Evolutionary conservation across 2,329 filamentous ascomycete species (phyloP).

Genomic region (Hypoxylon sp.): DNA sequence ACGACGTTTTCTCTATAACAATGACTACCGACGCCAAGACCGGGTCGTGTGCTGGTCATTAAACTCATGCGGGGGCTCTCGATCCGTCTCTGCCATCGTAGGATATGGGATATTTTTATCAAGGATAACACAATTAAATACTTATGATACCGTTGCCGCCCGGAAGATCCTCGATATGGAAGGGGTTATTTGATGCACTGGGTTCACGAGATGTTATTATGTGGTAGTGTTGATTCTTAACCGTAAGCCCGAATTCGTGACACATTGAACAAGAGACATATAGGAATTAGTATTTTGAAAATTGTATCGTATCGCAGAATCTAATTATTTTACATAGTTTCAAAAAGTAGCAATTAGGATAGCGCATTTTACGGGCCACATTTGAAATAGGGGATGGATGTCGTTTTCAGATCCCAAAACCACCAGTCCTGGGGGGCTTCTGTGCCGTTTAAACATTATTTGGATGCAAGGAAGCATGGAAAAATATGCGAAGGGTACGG

Average conservation of each 20-base stretch:
- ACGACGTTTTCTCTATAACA: conserved; percentile 31
- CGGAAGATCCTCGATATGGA: conserved; percentile 28
- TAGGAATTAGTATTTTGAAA: not conserved
- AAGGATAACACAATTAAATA: conserved; percentile 17
- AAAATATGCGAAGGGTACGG: too few species aligned
- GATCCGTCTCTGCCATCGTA: conserved; percentile 37
- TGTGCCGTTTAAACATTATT: too few species aligned
- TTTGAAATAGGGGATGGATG: not conserved
- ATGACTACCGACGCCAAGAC: conserved; percentile 40
- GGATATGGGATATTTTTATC: conserved; percentile 10
- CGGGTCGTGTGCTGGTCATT: conserved; percentile 33
- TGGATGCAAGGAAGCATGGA: too few species aligned
- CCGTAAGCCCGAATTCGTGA: not conserved
- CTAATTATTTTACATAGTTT: not conserved
- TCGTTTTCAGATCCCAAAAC: not conserved
- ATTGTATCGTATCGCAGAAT: not conserved
- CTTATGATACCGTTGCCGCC: conserved; percentile 7
- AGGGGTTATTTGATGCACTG: not conserved
- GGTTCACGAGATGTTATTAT: not conserved
- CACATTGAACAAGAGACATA: not conserved
- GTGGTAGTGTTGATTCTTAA: not conserved
- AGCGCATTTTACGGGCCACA: not conserved
- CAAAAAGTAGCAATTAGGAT: not conserved
- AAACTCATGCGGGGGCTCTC: conserved; percentile 39
- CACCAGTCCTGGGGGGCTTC: too few species aligned